A percentile compares a stretch with the other conserved stretches of the same genome.
These are phyloP conservation scores for Leishmania major DNA, from an alignment of 208 protist species.

Conservation along the genomic window DNA sequence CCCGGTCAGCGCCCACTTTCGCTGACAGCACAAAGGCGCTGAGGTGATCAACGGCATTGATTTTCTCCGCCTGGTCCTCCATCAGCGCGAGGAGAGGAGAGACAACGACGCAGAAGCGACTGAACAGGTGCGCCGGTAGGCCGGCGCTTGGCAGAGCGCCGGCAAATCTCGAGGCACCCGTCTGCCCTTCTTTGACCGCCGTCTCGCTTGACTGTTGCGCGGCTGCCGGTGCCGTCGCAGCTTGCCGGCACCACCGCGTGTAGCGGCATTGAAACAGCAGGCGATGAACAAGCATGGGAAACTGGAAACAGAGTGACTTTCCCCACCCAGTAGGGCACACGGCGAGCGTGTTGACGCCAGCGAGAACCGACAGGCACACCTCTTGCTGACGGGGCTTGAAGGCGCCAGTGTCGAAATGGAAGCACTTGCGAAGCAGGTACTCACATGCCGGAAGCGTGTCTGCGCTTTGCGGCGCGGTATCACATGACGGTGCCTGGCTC, in stretches of 20 bases:
- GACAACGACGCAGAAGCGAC: constrained; percentile 87
- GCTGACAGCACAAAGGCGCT: constrained; percentile 61
- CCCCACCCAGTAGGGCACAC: constrained; percentile 96
- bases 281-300: constrained; percentile 90
- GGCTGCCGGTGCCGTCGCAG: neutral
- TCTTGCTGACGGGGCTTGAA: constrained; percentile 86
- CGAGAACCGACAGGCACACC: constrained; percentile 68
- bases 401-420: constrained; percentile 50
- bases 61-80: constrained; percentile 92
- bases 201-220: neutral
- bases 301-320: constrained; percentile 96
- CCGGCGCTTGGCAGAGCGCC: neutral
- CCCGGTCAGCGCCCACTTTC: constrained; percentile 41
- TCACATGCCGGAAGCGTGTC: constrained; percentile 52
- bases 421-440: constrained; percentile 60
- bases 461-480: neutral
- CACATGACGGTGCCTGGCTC: too few species aligned
- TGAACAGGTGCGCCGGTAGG: constrained; percentile 23
- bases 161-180: neutral
- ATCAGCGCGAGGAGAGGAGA: constrained; percentile 97
- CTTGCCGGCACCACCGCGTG: constrained; percentile 37
- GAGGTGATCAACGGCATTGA: constrained; percentile 40
- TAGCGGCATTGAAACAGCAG: constrained; percentile 62
- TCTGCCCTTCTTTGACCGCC: neutral
- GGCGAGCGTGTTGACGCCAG: constrained; percentile 78